Percentiles rank a stretch among this genome's conserved stretches.
These are phyloP conservation scores for Orbilia quercus DNA, from an alignment of 2,329 filamentous ascomycete genomes.

Conservation along the genomic window DNA sequence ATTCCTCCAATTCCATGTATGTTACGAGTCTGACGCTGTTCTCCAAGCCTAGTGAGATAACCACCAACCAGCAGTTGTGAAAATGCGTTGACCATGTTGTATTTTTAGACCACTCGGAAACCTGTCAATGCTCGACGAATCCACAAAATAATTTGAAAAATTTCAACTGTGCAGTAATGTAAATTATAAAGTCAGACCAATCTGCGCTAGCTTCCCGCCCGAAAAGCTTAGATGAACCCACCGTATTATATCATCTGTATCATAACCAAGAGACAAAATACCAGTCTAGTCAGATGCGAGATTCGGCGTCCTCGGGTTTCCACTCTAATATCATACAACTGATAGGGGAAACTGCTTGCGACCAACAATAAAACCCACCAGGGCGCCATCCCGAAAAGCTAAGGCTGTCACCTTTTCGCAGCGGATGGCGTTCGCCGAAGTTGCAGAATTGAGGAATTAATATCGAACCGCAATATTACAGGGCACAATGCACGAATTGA, in stretches of 20 bases:
- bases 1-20: too few relatives aligned
- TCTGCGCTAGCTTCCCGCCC: background rate
- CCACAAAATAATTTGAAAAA: too few relatives aligned
- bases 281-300: conserved; percentile 6
- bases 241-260: conserved; percentile 6
- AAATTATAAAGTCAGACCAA: too few relatives aligned
- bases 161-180: too few relatives aligned
- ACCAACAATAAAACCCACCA: background rate
- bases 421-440: conserved; percentile 53
- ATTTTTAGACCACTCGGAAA: background rate
- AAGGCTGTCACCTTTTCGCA: conserved; percentile 24
- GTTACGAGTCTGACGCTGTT: too few relatives aligned
- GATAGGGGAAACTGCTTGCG: conserved; percentile 29
- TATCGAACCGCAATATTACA: conserved; percentile 29
- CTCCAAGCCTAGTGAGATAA: too few relatives aligned
- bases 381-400: conserved; percentile 41
- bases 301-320: conserved; percentile 48
- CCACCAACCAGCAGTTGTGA: too few relatives aligned
- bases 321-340: conserved; percentile 23
- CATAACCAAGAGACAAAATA: too few relatives aligned
- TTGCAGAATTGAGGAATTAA: conserved; percentile 43
- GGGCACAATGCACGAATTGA: conserved; percentile 4
- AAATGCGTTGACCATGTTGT: background rate
- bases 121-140: background rate
- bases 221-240: conserved; percentile 23